Percentiles rank a stretch among this genome's conserved stretches.
Evolutionary conservation across 2,329 filamentous ascomycete genomes (phyloP).

Genomic region (Monosporascus sp.): DNA sequence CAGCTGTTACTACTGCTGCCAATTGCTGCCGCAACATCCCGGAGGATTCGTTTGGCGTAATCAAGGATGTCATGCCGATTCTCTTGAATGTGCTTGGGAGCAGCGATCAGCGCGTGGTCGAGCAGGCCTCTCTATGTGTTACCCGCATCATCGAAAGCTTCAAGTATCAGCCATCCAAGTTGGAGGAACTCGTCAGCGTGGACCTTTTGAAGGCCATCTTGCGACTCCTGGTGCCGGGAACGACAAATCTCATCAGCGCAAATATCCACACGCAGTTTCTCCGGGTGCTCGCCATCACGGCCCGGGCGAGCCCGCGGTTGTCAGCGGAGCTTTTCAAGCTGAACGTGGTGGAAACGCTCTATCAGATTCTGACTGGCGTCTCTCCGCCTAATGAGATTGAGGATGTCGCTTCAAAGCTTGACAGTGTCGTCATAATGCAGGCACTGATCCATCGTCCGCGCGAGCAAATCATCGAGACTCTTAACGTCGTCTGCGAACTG

Average conservation of each 20-base stretch:
- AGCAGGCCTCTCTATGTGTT: conserved; percentile 93
- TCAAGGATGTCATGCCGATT: conserved; percentile 94
- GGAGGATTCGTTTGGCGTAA: conserved; percentile 85
- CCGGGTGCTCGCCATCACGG: conserved; percentile 83
- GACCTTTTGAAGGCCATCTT: conserved; percentile 81
- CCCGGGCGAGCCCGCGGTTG: conserved; percentile 78
- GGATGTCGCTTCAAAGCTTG: conserved; percentile 78
- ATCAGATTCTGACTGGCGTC: conserved; percentile 93
- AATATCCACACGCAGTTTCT: conserved; percentile 97
- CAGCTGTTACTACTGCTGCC: conserved; percentile 92
- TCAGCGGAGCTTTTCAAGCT: conserved; percentile 91
- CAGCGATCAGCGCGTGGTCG: conserved; percentile 93
- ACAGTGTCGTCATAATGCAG: conserved; percentile 98
- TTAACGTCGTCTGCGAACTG: conserved; percentile 95
- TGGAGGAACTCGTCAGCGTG: conserved; percentile 88
- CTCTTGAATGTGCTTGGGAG: conserved; percentile 84
- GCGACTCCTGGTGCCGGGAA: conserved; percentile 83
- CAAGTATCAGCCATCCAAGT: conserved; percentile 76
- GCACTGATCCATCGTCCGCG: conserved; percentile 90
- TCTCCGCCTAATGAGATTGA: conserved; percentile 78
- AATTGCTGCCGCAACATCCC: conserved; percentile 98
- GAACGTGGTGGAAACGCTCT: conserved; percentile 94
- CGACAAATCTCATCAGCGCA: conserved; percentile 88
- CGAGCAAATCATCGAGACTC: conserved; percentile 93
- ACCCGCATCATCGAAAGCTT: conserved; percentile 97